Conservation (phyloP, 1,284 basidiomycete genomes). For the Bothia castanella region DNA sequence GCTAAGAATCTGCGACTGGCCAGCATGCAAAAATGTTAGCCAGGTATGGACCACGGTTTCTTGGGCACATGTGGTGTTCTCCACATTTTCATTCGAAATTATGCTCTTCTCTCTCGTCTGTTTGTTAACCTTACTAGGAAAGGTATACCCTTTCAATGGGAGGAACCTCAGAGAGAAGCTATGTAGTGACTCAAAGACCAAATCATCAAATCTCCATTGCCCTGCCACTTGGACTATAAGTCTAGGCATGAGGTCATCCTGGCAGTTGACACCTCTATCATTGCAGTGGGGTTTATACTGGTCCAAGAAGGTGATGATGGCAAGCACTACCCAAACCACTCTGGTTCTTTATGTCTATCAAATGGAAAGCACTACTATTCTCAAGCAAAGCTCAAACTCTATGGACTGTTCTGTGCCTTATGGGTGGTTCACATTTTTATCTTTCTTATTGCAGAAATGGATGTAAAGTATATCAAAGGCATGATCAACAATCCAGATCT, state of each 20-base stretch:
- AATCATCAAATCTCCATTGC: background rate
- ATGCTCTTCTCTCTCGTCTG: background rate
- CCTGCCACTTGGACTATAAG: background rate
- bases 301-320: background rate
- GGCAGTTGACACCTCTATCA: background rate
- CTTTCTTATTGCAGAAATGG: slow-evolving; percentile 1
- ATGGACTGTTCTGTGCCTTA: background rate
- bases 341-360: background rate
- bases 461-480: slow-evolving; percentile 8
- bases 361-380: background rate
- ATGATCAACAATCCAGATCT: slow-evolving; percentile 15
- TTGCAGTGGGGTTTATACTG: background rate
- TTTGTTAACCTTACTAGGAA: background rate
- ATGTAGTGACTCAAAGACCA: background rate
- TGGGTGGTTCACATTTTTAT: background rate
- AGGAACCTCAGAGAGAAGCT: background rate
- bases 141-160: background rate
- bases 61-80: background rate
- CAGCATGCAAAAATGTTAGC: background rate
- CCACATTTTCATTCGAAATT: background rate
- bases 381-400: background rate
- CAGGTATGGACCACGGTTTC: background rate
- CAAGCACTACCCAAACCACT: background rate
- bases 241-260: background rate
- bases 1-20: background rate